These are phyloP conservation scores for Alternaria arbusti DNA, from an alignment of 2,329 filamentous ascomycete genomes.

Conservation along the genomic window DNA sequence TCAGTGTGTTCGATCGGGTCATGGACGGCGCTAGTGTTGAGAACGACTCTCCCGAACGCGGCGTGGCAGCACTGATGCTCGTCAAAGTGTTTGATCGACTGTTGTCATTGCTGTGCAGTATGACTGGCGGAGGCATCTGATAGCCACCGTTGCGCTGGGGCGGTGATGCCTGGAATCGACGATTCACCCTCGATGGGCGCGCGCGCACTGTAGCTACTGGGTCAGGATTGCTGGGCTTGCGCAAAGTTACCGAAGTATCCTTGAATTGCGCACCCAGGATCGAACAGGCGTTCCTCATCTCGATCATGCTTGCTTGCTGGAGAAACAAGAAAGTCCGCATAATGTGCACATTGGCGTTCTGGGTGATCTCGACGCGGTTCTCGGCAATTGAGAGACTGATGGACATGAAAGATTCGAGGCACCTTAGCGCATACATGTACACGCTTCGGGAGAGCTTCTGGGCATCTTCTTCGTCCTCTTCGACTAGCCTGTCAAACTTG, in stretches of 20 bases:
- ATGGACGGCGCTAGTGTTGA: constrained; percentile 59
- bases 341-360: constrained; percentile 62
- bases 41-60: constrained; percentile 84
- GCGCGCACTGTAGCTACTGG: constrained; percentile 36
- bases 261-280: constrained; percentile 54
- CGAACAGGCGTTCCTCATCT: constrained; percentile 65
- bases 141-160: constrained; percentile 41
- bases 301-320: constrained; percentile 64
- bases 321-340: constrained; percentile 65
- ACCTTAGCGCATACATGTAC: constrained; percentile 43
- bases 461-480: constrained; percentile 59
- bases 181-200: constrained; percentile 33
- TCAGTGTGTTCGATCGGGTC: constrained; percentile 56
- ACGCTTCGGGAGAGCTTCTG: constrained; percentile 45
- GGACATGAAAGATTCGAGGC: constrained; percentile 45
- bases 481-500: constrained; percentile 55
- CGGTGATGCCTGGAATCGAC: constrained; percentile 42
- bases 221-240: constrained; percentile 30
- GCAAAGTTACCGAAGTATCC: constrained; percentile 27
- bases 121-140: constrained; percentile 47
- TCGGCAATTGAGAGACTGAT: constrained; percentile 47
- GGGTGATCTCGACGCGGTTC: constrained; percentile 56
- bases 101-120: constrained; percentile 54
- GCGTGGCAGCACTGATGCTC: constrained; percentile 64
- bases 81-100: constrained; percentile 62